These are phyloP conservation scores for Neltuma alba DNA, from an alignment of 306 rosid genomes.

Conservation along the genomic window DNA sequence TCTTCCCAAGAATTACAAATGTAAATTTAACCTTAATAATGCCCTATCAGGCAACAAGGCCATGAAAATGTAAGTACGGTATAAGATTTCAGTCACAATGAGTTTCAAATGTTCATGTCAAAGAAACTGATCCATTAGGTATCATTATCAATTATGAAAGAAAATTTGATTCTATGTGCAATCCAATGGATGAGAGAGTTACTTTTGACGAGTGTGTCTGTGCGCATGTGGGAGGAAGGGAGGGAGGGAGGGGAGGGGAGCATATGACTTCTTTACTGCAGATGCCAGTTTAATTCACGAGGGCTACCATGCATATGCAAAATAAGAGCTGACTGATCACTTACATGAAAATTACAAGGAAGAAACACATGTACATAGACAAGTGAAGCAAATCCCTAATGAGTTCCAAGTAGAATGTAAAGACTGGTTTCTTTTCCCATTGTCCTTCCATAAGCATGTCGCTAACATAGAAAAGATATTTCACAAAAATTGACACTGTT, in stretches of 20 bases:
- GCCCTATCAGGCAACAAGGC: not conserved
- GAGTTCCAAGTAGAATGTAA: constrained; percentile 95
- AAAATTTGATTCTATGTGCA: constrained; percentile 18
- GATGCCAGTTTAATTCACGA: constrained; percentile 10
- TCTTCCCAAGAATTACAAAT: not conserved
- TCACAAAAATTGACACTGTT: constrained; percentile 81
- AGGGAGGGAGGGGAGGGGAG: not conserved
- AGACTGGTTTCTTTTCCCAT: constrained; percentile 97
- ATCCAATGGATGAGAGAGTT: not conserved
- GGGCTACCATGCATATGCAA: constrained; percentile 15
- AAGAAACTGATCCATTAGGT: not conserved
- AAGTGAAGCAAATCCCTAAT: constrained; percentile 95
- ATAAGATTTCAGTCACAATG: not conserved
- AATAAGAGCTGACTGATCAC: constrained; percentile 42
- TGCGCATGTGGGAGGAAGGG: not conserved
- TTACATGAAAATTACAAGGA: constrained; percentile 93
- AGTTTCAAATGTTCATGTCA: not conserved
- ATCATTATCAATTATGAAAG: not conserved
- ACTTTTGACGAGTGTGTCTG: not conserved
- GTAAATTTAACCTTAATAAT: constrained; percentile 3
- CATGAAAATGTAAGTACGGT: not conserved
- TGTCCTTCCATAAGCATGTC: constrained; percentile 99
- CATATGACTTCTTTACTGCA: constrained; percentile 1
- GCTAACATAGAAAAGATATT: constrained; percentile 86
- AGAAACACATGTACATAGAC: constrained; percentile 96